phyloP scores from a whole-genome alignment of 2,329 filamentous ascomycete genomes.

The Trichophyton mentagrophytes region DNA sequence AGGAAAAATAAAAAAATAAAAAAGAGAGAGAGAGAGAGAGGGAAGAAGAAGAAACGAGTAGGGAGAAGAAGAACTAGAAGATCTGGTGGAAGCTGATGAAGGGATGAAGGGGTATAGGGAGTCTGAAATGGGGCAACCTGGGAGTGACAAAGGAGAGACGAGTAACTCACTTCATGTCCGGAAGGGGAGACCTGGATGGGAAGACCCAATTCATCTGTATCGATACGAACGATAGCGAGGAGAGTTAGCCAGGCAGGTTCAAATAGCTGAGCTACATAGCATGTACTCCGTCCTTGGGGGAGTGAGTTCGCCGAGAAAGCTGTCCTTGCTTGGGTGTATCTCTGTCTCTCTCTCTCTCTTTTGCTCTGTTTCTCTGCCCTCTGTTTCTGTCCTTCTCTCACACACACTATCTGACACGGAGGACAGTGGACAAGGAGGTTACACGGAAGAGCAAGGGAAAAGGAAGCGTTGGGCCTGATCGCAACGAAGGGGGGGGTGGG shows the following conservation, averaged over 20 bases:
- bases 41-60: neutral
- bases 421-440: neutral
- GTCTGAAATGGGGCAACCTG: neutral
- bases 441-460: neutral
- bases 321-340: neutral
- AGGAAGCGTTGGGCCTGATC: conserved; percentile 2
- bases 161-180: conserved; percentile 16
- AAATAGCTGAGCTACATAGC: neutral
- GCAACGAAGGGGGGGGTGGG: neutral
- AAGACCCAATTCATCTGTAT: conserved; percentile 17
- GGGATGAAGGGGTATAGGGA: neutral
- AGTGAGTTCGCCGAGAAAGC: neutral
- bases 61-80: neutral
- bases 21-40: neutral
- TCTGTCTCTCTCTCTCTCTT: neutral
- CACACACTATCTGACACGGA: neutral
- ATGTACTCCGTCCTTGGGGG: neutral
- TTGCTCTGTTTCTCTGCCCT: neutral
- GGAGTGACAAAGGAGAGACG: conserved; percentile 3
- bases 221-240: conserved; percentile 11
- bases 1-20: neutral
- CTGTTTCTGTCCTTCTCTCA: neutral
- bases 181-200: conserved; percentile 14
- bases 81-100: neutral
- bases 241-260: conserved; percentile 11